Base-by-base conservation (phyloP, 345 rosid genomes). In the Tarenaya hassleriana region DNA sequence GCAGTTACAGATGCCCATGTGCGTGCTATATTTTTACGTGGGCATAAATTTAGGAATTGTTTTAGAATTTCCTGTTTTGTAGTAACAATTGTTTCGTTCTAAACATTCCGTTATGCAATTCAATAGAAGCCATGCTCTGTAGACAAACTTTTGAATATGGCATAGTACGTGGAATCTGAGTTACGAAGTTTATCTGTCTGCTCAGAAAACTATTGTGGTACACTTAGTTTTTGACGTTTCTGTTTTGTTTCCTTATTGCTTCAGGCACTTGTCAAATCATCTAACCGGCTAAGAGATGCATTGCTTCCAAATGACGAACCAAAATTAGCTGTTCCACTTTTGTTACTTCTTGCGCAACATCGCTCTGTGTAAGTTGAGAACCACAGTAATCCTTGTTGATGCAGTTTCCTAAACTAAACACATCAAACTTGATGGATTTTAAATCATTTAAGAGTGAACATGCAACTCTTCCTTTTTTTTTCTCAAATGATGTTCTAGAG, bases 181-280 rank as follows among this genome's bases (percentile, higher is more conserved):
- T 39, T 14, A n/a, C 16, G 48, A 5, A 19, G 40, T 14, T 53
- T 44, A 15, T 41, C 31, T 60, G 32, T 49, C 10, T 31, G n/a
- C 49, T 47, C 41, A 8, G 3, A 20, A 29, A 34, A 50, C 18
- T 21, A 40, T 18, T 34, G 49, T 38, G 16, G 31, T 55, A 48
- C n/a, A 13, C 11, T 4, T 54, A 18, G 12, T 31, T 55, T 35
- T 15, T 27, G n/a, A n/a, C n/a, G n/a, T 15, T 47, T 29, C 29
- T 41, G 32, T 5, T 39, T 38, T 13, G 51, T 58, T 53, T 58
- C 51, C 64, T 59, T 44, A 9, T 20, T 47, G n/a, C n/a, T 72
- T 78, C 91, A 94, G 99, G 95, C 97, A 39, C 75, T 94, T 75
- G 38, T 86, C 56, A 94, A 94, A 75, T 94, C 99, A 47, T 86